phyloP scores from a whole-genome alignment of 768 basidiomycete species.

The Kwoniella sp. region DNA sequence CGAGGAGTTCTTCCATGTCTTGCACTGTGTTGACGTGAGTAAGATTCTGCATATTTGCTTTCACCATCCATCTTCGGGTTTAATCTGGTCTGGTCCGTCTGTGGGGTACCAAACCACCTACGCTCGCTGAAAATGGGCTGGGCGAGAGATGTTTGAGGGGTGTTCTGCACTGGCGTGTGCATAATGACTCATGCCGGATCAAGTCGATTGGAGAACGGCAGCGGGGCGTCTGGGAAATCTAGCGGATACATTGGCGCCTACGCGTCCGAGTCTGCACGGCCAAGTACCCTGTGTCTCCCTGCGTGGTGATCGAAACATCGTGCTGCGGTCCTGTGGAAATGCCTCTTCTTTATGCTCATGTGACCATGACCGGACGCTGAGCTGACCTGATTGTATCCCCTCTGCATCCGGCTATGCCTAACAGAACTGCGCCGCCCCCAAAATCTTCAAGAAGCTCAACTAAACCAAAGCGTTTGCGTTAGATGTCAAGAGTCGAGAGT shows the following conservation, averaged over 20 bases:
- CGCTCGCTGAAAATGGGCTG: not conserved
- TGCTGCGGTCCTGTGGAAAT: no score
- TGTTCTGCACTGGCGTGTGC: constrained; percentile 23
- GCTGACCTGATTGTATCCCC: constrained; percentile 1
- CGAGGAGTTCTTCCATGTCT: constrained; percentile 65
- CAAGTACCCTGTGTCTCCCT: no score
- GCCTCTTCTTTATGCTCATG: no score
- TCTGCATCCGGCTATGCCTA: not conserved
- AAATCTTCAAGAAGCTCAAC: constrained; percentile 74
- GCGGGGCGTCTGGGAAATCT: no score
- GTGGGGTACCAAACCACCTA: not conserved
- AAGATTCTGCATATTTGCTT: not conserved
- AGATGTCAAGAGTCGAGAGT: not conserved
- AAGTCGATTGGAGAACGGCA: no score
- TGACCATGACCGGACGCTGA: no score
- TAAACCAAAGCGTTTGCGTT: constrained; percentile 37
- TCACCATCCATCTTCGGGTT: not conserved
- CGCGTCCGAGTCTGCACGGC: no score
- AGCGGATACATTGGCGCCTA: no score
- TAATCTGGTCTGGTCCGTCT: not conserved
- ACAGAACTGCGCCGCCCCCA: constrained; percentile 69
- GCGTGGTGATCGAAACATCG: no score
- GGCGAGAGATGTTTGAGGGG: not conserved
- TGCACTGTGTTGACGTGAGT: constrained; percentile 88
- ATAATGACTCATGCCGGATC: no score